Percentiles rank a stretch among this genome's conserved stretches.
phyloP scores from a whole-genome alignment of 768 basidiomycete species.

The Mycena polygramma region DNA sequence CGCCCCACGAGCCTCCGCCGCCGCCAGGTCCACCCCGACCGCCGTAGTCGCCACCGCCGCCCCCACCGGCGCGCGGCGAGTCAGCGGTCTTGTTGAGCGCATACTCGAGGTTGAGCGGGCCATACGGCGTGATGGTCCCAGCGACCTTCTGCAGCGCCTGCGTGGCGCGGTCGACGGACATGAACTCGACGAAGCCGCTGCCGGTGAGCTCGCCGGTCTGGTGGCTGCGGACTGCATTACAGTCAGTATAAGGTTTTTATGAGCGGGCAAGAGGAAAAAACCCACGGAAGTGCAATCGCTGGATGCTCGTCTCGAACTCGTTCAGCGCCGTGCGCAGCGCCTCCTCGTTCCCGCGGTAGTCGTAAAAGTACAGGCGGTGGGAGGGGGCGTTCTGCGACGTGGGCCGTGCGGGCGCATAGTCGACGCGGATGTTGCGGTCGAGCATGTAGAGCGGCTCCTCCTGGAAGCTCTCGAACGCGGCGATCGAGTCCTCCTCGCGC shows the following conservation, averaged over 20 bases:
- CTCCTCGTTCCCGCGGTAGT: constrained; percentile 44
- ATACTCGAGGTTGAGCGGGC: constrained; percentile 57
- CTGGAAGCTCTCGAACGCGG: constrained; percentile 49
- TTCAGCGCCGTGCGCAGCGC: constrained; percentile 45
- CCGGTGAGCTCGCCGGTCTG: constrained; percentile 46
- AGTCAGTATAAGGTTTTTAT: not conserved
- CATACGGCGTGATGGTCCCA: constrained; percentile 51
- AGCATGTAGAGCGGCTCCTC: constrained; percentile 64
- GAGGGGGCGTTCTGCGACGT: constrained; percentile 37
- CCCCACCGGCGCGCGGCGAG: not conserved
- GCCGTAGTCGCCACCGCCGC: not conserved
- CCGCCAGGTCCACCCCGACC: no score
- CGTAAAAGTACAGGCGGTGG: constrained; percentile 47
- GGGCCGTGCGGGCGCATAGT: constrained; percentile 49
- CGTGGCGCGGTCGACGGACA: constrained; percentile 56
- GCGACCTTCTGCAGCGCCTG: constrained; percentile 61
- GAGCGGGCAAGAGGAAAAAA: constrained; percentile 15
- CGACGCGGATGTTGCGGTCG: constrained; percentile 59
- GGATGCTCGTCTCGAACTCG: constrained; percentile 37
- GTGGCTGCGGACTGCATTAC: constrained; percentile 53
- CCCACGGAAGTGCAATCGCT: constrained; percentile 33
- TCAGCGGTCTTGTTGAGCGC: constrained; percentile 41
- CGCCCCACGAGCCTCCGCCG: no score
- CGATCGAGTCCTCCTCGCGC: constrained; percentile 51
- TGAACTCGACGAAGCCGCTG: constrained; percentile 69